Conservation (phyloP, 805 yeast genomes). For the Wickerhamomyces hampshirensis region DNA sequence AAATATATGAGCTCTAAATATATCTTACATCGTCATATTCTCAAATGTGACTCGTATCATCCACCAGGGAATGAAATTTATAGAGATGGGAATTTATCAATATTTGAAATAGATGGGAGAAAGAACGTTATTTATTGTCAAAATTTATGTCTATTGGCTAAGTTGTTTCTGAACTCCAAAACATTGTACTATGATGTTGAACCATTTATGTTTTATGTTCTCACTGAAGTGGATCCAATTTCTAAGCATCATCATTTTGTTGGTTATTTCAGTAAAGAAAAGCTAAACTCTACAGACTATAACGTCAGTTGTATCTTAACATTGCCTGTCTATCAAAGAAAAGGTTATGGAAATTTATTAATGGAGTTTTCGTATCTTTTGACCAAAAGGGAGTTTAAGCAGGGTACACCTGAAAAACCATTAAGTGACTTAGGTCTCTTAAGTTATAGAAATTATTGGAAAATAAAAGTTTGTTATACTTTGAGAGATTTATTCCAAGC, state of each 20-base stretch:
- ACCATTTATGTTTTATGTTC: constrained; percentile 84
- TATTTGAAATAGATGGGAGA: constrained; percentile 93
- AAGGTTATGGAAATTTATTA: constrained; percentile 83
- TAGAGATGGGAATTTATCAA: constrained; percentile 59
- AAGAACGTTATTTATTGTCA: constrained; percentile 81
- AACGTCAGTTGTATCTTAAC: constrained; percentile 91
- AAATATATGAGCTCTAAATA: constrained; percentile 71
- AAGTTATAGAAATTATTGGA: constrained; percentile 89
- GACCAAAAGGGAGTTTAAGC: constrained; percentile 66
- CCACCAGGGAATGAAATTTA: constrained; percentile 96
- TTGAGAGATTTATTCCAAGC: constrained; percentile 16
- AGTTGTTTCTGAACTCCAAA: constrained; percentile 83
- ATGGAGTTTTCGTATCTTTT: constrained; percentile 87
- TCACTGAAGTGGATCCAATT: constrained; percentile 59
- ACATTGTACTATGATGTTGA: constrained; percentile 93
- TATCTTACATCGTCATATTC: constrained; percentile 61
- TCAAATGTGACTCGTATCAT: constrained; percentile 64
- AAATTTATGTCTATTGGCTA: constrained; percentile 84
- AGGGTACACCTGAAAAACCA: constrained; percentile 96
- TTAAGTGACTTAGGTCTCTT: constrained; percentile 79
- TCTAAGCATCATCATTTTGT: constrained; percentile 63
- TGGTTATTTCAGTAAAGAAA: constrained; percentile 92
- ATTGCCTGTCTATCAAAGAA: constrained; percentile 79
- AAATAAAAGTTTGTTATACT: constrained; percentile 48
- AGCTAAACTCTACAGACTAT: constrained; percentile 64